Evolutionary conservation across 345 rosid genomes (phyloP).

Genomic region (Microthlaspi erraticum): DNA sequence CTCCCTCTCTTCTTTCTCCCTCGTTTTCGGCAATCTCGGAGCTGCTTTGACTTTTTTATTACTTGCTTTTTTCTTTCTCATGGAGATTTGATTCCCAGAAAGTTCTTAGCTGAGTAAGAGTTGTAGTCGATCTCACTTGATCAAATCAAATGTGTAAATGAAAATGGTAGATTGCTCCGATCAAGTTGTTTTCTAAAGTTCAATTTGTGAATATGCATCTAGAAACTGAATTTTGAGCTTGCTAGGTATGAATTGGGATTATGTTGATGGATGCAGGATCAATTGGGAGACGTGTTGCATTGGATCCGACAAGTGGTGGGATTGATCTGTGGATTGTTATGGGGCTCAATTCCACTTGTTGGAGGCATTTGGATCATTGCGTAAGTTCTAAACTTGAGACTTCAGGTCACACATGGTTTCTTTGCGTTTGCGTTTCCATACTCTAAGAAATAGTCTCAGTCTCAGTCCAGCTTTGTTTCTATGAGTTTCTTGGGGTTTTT

Average conservation of each 20-base stretch:
- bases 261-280: slow-evolving; percentile 65
- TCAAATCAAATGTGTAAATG: not conserved
- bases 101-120: not conserved
- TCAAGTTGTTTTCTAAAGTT: not conserved
- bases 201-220: not conserved
- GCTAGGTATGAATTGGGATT: not conserved
- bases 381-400: slow-evolving; percentile 58
- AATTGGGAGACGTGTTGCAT: slow-evolving; percentile 96
- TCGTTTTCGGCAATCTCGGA: slow-evolving; percentile 2
- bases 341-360: slow-evolving; percentile 84
- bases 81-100: not conserved
- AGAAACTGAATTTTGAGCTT: not conserved
- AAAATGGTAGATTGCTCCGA: no score
- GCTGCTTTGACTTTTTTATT: slow-evolving; percentile 24
- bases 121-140: slow-evolving; percentile 3
- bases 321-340: slow-evolving; percentile 76
- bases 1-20: not conserved
- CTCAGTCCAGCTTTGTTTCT: not conserved
- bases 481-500: not conserved
- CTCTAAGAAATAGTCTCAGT: not conserved
- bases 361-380: slow-evolving; percentile 87
- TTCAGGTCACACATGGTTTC: not conserved
- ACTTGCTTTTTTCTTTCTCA: not conserved
- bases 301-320: slow-evolving; percentile 94
- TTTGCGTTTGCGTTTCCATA: not conserved